A percentile compares a stretch with the other conserved stretches of the same genome.
phyloP scores from a whole-genome alignment of 176 grass and related monocot genomes.

The Phoenix dactylifera region DNA sequence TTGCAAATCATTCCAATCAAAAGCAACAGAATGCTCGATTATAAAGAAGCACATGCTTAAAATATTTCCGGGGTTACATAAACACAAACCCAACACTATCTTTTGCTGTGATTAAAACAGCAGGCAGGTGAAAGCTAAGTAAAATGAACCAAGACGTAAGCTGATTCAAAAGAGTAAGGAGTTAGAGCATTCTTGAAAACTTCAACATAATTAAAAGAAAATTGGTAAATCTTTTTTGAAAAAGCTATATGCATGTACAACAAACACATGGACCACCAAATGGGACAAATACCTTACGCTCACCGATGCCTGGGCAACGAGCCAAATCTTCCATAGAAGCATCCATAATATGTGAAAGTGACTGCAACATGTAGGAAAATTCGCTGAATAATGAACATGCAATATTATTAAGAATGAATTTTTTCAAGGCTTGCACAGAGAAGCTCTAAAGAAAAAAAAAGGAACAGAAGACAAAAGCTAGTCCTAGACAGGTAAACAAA shows the following conservation, averaged over 20 bases:
- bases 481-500: neutral
- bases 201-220: no score
- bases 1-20: no score
- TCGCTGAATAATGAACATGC: neutral
- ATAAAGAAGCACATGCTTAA: no score
- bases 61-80: no score
- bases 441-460: neutral
- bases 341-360: slow-evolving; percentile 94
- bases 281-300: slow-evolving; percentile 51
- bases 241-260: neutral
- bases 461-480: neutral
- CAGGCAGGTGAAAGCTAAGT: no score
- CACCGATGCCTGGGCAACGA: slow-evolving; percentile 83
- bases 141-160: no score
- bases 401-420: no score
- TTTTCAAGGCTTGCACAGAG: neutral
- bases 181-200: no score
- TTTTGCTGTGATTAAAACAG: no score
- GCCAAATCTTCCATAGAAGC: slow-evolving; percentile 95
- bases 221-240: neutral
- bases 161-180: no score
- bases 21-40: no score
- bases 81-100: no score
- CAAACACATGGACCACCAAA: neutral
- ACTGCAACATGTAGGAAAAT: slow-evolving; percentile 34